Evolutionary conservation across 2,329 filamentous ascomycete species (phyloP).

Genomic region (Botrytis elliptica): DNA sequence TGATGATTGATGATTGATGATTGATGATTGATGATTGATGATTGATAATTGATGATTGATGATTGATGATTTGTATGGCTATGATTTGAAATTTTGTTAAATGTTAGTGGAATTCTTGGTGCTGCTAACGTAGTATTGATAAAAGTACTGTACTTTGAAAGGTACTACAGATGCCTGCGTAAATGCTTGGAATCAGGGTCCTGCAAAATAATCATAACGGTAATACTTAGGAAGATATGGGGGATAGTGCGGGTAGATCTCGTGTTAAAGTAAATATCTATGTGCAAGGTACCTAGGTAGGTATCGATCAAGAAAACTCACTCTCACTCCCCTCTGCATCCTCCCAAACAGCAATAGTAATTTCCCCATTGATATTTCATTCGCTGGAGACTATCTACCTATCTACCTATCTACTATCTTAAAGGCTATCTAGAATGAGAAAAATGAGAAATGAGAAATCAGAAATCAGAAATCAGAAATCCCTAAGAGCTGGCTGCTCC

Average conservation of each 20-base stretch:
- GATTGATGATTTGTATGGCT: neutral
- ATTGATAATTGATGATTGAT: too few species aligned
- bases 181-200: neutral
- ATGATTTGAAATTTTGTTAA: neutral
- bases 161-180: neutral
- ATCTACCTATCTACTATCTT: neutral
- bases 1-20: neutral
- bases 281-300: too few species aligned
- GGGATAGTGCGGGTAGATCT: too few species aligned
- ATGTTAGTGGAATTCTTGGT: neutral
- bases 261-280: accelerated
- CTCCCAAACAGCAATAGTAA: neutral
- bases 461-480: neutral
- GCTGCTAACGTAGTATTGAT: neutral
- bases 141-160: neutral
- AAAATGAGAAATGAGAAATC: neutral
- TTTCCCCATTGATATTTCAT: neutral
- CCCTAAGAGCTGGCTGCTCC: too few species aligned
- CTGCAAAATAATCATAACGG: neutral
- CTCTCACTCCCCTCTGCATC: neutral
- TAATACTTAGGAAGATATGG: too few species aligned
- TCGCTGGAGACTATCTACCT: neutral
- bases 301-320: too few species aligned
- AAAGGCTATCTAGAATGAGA: neutral
- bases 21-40: neutral